A percentile compares a stretch with the other conserved stretches of the same genome.
Conservation (phyloP, 495 filamentous ascomycete genomes). For the Terfezia claveryi region DNA sequence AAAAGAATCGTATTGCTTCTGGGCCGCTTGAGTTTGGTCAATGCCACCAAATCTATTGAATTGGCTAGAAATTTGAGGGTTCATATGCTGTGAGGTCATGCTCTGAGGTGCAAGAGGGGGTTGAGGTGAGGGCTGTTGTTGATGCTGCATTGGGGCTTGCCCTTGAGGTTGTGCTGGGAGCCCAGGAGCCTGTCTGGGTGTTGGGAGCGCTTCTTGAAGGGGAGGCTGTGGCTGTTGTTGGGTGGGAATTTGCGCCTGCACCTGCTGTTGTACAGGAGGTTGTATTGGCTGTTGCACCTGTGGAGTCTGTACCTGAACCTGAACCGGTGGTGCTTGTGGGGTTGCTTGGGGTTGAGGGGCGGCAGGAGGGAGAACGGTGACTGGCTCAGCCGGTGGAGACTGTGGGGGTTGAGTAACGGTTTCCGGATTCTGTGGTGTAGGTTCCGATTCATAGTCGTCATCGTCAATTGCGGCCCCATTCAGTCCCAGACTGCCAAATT, state of each 20-base stretch:
- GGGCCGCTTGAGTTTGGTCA: slow-evolving; percentile 34
- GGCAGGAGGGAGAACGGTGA: slow-evolving; percentile 73
- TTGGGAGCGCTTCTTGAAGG: slow-evolving; percentile 36
- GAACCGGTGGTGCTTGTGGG: slow-evolving; percentile 25
- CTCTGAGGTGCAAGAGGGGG: slow-evolving; percentile 28
- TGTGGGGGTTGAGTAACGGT: slow-evolving; percentile 86
- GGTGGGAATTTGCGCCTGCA: neutral
- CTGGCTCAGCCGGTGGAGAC: slow-evolving; percentile 72
- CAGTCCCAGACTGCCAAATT: slow-evolving; percentile 88
- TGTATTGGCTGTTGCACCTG: slow-evolving; percentile 15
- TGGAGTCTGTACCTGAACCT: slow-evolving; percentile 2
- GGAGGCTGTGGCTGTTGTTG: slow-evolving; percentile 21
- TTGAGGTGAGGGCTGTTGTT: slow-evolving; percentile 17
- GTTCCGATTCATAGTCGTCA: slow-evolving; percentile 82
- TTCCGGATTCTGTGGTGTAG: slow-evolving; percentile 28
- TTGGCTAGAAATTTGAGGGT: slow-evolving; percentile 23
- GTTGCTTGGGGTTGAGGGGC: slow-evolving; percentile 20
- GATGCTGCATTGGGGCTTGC: neutral
- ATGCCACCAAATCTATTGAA: slow-evolving; percentile 49
- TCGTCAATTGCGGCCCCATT: slow-evolving; percentile 87
- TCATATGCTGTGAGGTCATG: slow-evolving; percentile 22
- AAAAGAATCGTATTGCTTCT: slow-evolving; percentile 80
- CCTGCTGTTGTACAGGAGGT: neutral
- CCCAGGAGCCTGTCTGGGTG: slow-evolving; percentile 45
- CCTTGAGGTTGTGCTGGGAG: slow-evolving; percentile 44